These are phyloP conservation scores for Dissophora globulifera DNA, from an alignment of 192 early-diverging fungal genomes.

Conservation along the genomic window DNA sequence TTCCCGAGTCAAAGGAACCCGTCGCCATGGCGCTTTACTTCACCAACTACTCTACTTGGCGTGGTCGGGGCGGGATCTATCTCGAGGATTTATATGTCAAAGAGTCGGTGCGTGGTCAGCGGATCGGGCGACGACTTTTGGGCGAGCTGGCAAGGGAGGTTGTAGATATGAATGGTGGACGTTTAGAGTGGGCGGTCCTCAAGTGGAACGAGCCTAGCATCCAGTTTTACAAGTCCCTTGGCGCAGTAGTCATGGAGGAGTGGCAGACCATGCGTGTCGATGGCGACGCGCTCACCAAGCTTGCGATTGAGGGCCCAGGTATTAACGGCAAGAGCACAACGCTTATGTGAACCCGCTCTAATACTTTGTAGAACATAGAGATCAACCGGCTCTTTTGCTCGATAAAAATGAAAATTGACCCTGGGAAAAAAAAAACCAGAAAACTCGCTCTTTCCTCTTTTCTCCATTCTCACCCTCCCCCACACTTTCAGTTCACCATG, in stretches of 20 bases:
- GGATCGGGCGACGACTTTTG: conserved; percentile 77
- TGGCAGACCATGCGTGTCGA: conserved; percentile 82
- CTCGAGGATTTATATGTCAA: conserved; percentile 87
- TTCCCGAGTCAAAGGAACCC: conserved; percentile 38
- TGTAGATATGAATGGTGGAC: conserved; percentile 70
- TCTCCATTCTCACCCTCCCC: conserved; percentile 13
- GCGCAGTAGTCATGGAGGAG: conserved; percentile 74
- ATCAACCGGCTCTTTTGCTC: neutral
- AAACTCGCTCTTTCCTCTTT: conserved; percentile 8
- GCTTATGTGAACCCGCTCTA: conserved; percentile 12
- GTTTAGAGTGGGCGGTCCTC: conserved; percentile 87
- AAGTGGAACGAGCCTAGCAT: conserved; percentile 88
- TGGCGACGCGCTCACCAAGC: conserved; percentile 63
- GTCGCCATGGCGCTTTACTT: conserved; percentile 89
- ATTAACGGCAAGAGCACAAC: conserved; percentile 44
- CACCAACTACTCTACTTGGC: conserved; percentile 84
- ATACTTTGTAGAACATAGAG: too few relatives aligned
- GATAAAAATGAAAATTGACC: neutral
- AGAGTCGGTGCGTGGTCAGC: conserved; percentile 68
- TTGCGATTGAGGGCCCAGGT: conserved; percentile 51
- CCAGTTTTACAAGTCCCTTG: conserved; percentile 78
- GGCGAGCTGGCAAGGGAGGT: conserved; percentile 74
- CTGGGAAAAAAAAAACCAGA: conserved; percentile 1
- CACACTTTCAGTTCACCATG: conserved; percentile 14
- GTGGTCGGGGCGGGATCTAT: conserved; percentile 81